A percentile compares a stretch with the other conserved stretches of the same genome.
phyloP scores from a whole-genome alignment of 2,329 filamentous ascomycete genomes.

The Fusarium nisikadoi region DNA sequence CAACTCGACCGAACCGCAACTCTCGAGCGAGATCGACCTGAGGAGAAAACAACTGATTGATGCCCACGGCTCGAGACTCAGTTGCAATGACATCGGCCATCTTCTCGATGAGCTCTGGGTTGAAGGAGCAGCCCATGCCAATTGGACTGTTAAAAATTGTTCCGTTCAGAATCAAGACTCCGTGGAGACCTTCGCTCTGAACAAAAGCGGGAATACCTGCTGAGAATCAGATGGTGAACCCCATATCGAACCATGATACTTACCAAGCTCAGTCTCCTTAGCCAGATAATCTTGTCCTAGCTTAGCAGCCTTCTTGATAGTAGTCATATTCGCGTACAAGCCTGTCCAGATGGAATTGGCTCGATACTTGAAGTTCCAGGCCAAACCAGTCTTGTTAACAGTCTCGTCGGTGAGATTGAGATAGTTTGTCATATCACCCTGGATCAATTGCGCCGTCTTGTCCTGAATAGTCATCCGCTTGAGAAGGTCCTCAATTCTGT shows the following conservation, averaged over 20 bases:
- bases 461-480: conserved; percentile 79
- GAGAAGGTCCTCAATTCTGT: conserved; percentile 73
- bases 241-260: conserved; percentile 44
- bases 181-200: conserved; percentile 80
- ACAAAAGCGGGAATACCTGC: conserved; percentile 76
- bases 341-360: conserved; percentile 80
- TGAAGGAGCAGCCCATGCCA: conserved; percentile 76
- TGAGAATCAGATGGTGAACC: background rate
- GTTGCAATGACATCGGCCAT: conserved; percentile 74
- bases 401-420: conserved; percentile 73
- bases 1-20: conserved; percentile 76
- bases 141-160: conserved; percentile 85
- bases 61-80: conserved; percentile 73
- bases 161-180: conserved; percentile 75
- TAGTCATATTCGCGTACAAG: conserved; percentile 71
- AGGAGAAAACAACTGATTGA: conserved; percentile 79
- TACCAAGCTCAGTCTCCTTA: conserved; percentile 54
- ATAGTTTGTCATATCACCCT: conserved; percentile 79
- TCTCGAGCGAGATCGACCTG: conserved; percentile 77
- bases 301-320: conserved; percentile 71
- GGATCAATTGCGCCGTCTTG: conserved; percentile 75
- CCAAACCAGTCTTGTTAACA: conserved; percentile 75
- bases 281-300: conserved; percentile 75
- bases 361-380: conserved; percentile 72
- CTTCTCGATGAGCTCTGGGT: conserved; percentile 69